Percentiles rank a stretch among this genome's conserved stretches.
These are phyloP conservation scores for Fragilaria crotonensis DNA, from an alignment of 108 stramenopile species.

Conservation along the genomic window DNA sequence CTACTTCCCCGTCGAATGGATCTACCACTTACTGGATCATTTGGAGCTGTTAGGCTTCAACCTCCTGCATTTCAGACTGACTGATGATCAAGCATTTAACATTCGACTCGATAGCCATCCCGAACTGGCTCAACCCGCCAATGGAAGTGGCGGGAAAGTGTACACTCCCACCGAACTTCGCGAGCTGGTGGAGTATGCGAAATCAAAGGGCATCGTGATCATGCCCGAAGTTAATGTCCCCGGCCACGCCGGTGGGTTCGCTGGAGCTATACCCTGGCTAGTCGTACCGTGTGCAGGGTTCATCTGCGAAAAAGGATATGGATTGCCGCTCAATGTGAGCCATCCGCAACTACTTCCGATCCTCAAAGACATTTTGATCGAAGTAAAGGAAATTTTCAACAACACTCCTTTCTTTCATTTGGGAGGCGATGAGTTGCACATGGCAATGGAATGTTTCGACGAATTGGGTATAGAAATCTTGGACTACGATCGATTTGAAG, in stretches of 20 bases:
- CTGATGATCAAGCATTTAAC: slow-evolving; percentile 41
- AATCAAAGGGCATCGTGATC: slow-evolving; percentile 16
- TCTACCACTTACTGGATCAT: slow-evolving; percentile 16
- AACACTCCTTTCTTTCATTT: slow-evolving; percentile 38
- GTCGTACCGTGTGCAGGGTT: slow-evolving; percentile 33
- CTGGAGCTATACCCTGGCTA: slow-evolving; percentile 21
- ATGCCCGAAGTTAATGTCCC: slow-evolving; percentile 43
- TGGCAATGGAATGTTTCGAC: slow-evolving; percentile 25
- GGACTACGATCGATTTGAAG: slow-evolving; percentile 1
- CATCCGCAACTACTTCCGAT: slow-evolving; percentile 17
- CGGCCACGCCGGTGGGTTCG: slow-evolving; percentile 38
- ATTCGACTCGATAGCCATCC: slow-evolving; percentile 10
- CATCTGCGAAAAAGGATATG: slow-evolving; percentile 34
- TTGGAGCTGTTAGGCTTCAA: slow-evolving; percentile 23
- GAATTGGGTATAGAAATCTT: slow-evolving; percentile 14
- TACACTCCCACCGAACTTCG: slow-evolving; percentile 20
- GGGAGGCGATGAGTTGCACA: slow-evolving; percentile 32
- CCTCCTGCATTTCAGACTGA: slow-evolving; percentile 39
- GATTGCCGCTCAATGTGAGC: slow-evolving; percentile 33
- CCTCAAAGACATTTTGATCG: slow-evolving; percentile 19
- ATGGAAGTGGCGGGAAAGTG: not conserved
- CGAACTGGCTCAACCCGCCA: slow-evolving; percentile 2
- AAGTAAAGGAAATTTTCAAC: slow-evolving; percentile 36
- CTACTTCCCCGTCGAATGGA: slow-evolving; percentile 34
- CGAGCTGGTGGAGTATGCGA: slow-evolving; percentile 27